phyloP scores from a whole-genome alignment of 805 yeast genomes.

The Ogataea trehalophila region DNA sequence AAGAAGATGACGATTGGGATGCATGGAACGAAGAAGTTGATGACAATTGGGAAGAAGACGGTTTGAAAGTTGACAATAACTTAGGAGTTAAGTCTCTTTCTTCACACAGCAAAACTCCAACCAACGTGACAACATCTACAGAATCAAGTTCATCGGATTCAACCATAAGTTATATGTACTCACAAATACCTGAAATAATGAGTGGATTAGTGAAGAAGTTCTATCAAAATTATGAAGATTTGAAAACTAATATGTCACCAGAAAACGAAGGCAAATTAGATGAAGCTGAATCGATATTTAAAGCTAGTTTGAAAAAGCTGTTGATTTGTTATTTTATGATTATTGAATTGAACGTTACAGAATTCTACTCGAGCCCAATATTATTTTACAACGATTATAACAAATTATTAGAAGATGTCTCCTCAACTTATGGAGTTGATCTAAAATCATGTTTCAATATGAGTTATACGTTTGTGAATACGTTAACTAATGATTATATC shows the following conservation, averaged over 20 bases:
- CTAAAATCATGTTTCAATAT: slow-evolving; percentile 19
- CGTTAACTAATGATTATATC: slow-evolving; percentile 5
- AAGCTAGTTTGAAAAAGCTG: slow-evolving; percentile 24
- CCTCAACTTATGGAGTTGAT: slow-evolving; percentile 13
- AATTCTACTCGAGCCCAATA: slow-evolving; percentile 20
- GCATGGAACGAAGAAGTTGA: slow-evolving; percentile 18
- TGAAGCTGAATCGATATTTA: slow-evolving; percentile 21
- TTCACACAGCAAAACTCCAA: slow-evolving; percentile 12
- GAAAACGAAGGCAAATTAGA: slow-evolving; percentile 9
- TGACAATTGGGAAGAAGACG: slow-evolving; percentile 22
- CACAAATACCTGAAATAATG: slow-evolving; percentile 14
- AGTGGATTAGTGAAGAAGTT: slow-evolving; percentile 14
- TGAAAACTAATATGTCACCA: slow-evolving; percentile 7
- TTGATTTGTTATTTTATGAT: slow-evolving; percentile 25
- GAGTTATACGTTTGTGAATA: slow-evolving; percentile 15
- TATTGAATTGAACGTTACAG: slow-evolving; percentile 10
- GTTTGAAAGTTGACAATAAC: slow-evolving; percentile 7
- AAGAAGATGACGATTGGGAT: slow-evolving; percentile 27
- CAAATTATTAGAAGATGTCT: slow-evolving; percentile 19
- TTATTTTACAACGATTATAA: slow-evolving; percentile 31
- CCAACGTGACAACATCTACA: slow-evolving; percentile 4
- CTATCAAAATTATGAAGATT: slow-evolving; percentile 14
- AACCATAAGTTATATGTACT: slow-evolving; percentile 13
- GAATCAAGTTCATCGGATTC: not conserved
- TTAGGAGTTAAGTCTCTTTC: slow-evolving; percentile 18